A percentile compares a stretch with the other conserved stretches of the same genome.
These are phyloP conservation scores for Xylariaceae sp. DNA, from an alignment of 2,329 filamentous ascomycete species.

Conservation along the genomic window DNA sequence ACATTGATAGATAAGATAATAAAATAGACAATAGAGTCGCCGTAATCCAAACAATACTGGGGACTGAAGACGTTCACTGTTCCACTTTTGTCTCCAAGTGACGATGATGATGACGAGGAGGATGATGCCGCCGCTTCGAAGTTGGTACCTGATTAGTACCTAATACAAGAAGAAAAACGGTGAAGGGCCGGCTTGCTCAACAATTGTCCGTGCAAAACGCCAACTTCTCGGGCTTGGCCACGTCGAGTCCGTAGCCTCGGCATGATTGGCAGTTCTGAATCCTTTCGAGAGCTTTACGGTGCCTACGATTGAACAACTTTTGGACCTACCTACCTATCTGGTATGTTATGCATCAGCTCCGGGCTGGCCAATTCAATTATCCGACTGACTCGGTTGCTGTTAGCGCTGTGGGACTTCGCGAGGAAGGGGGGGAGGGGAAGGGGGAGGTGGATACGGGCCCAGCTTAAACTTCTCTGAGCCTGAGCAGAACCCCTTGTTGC, in stretches of 20 bases:
- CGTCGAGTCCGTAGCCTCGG: not conserved
- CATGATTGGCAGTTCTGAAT: not conserved
- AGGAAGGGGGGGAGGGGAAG: not conserved
- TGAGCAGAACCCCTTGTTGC: not conserved
- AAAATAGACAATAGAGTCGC: constrained; percentile 22
- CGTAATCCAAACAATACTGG: not conserved
- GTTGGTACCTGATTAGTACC: too few species aligned
- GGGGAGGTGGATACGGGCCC: not conserved
- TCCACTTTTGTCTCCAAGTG: not conserved
- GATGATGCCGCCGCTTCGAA: too few species aligned
- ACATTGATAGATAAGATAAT: constrained; percentile 17
- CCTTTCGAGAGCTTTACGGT: too few species aligned
- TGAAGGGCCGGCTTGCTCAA: too few species aligned
- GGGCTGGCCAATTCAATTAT: not conserved
- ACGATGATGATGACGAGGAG: not conserved
- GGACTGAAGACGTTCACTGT: not conserved
- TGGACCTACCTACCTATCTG: not conserved
- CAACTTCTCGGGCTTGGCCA: too few species aligned
- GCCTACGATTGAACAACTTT: too few species aligned
- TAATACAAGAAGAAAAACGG: too few species aligned
- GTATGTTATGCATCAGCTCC: not conserved
- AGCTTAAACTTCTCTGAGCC: not conserved
- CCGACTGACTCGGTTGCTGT: not conserved
- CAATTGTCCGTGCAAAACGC: too few species aligned
- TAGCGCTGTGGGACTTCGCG: not conserved